Evolutionary conservation across 768 basidiomycete species (phyloP).

Genomic region (Kwoniella dendrophila): DNA sequence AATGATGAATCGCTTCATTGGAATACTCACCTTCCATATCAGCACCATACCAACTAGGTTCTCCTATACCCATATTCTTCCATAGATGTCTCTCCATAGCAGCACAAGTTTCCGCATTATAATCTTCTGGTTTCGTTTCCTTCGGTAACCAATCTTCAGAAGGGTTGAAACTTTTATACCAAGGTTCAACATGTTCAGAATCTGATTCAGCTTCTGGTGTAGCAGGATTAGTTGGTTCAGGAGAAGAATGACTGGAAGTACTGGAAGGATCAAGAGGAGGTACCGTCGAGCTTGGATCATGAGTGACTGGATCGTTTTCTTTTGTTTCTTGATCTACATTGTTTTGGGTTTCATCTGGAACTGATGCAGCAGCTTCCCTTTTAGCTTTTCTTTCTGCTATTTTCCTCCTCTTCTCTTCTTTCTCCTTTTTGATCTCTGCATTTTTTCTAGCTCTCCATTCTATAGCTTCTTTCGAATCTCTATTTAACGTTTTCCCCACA

Average conservation of each 20-base stretch:
- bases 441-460: constrained; percentile 19
- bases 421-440: constrained; percentile 61
- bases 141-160: constrained; percentile 74
- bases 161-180: constrained; percentile 73
- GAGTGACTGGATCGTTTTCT: constrained; percentile 1
- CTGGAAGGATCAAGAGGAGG: constrained; percentile 39
- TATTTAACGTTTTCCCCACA: constrained; percentile 29
- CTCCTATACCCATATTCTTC: constrained; percentile 85
- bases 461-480: constrained; percentile 40
- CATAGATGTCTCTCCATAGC: constrained; percentile 87
- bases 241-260: constrained; percentile 41
- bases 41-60: constrained; percentile 96
- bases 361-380: constrained; percentile 11
- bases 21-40: constrained; percentile 77
- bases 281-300: constrained; percentile 1
- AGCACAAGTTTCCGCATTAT: constrained; percentile 82
- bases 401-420: constrained; percentile 27
- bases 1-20: constrained; percentile 61
- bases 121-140: constrained; percentile 72
- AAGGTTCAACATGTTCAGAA: constrained; percentile 60
- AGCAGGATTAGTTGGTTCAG: constrained; percentile 35
- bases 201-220: constrained; percentile 29
- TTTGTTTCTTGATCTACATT: not conserved
- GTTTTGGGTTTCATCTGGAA: not conserved
- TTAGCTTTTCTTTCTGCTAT: constrained; percentile 20